Evolutionary conservation across 371 early-diverging fungal species (phyloP), one percentile per base, ranked within the genome.

Genomic region (Rhizomucor miehei): DNA sequence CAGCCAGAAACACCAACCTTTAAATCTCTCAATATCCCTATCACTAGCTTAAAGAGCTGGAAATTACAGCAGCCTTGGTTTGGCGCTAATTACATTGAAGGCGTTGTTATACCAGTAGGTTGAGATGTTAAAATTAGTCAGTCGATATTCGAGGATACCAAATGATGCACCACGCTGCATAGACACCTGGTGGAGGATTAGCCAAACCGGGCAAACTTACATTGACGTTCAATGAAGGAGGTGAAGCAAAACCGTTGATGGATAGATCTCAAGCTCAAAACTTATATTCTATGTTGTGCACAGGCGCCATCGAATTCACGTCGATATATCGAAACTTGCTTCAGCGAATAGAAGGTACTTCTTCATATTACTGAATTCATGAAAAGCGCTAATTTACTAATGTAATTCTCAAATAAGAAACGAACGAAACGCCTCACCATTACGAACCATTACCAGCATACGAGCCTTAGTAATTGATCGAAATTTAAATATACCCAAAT

Each of bases 31-130:
- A 77, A 71, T 52, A 51, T 81, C 1, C 82, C 82, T 1, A 56
- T 79, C 35, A 44, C 56, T n/a, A 59, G 65, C n/a, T 53, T 76
- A 9, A 71, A 69, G 46, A 59, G 65, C 13, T 75, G 77, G 57
- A 69, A 66, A 29, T 49, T 78, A 17, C 68, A 79, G 38, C 80
- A 81, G 44, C 82, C 82, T 19, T 81, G 82, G 82, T 81, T 81
- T 59, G 75, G 71, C 1, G 79, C 82, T n/a, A 81, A 81, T 52
- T 76, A 70, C 50, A 65, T 78, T n/a, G 40, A 57, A 12, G 75
- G 71, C 11, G 56, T 51, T 14, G 67, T 80, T 1, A 35, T 71
- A 16, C 80, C 80, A 4, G 79, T 79, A 75, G 50, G 67, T 47
- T n/a, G n/a, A n/a, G n/a, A n/a, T n/a, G n/a, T n/a, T n/a, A 44